Base-by-base conservation (phyloP, 2,329 filamentous ascomycete genomes). In the Xylariaceae sp. region DNA sequence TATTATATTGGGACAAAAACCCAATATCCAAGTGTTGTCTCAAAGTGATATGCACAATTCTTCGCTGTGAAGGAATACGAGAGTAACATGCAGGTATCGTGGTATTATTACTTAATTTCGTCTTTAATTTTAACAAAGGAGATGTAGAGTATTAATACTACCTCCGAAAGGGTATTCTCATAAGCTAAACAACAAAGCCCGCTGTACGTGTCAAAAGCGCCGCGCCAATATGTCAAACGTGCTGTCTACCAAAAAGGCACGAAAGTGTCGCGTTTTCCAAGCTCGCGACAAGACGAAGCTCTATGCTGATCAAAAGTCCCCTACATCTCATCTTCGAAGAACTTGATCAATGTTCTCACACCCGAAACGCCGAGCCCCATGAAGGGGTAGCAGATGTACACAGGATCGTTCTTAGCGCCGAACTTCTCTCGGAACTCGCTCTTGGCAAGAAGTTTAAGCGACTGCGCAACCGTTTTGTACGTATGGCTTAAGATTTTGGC, bases 351-450 rank as follows among this genome's bases (percentile, higher is more conserved):
- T n/a, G 92, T 91, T 70, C 89, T 85, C 58, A 92, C 85, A 36
- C 92, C 92, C 58, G 86, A 84, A 39, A 92, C 85, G 1, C 91
- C 91, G 23, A 97, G 80, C 6, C 92, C 92, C 67, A 92, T 87
- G 53, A 88, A 86, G 33, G 92, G 92, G 73, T 96, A 97, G 68
- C 90, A 92, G 62, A 97, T 91, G 73, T 91, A 97, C 23, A 93
- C 85, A 41, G 89, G 85, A 67, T 96, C 92, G 56, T 92, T 91
- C 53, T 84, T 77, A 4, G 89, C 89, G 47, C 92, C 92, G 70
- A 97, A 84, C 80, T 97, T 97, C 76, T 90, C 88, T 56, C 92
- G 81, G 77, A 97, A 97, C 70, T 92, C 91, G 48, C 92, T 91
- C 65, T 89, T 89, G 35, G 90, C 88, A 41, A 96, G 75, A 76